Evolutionary conservation across 2,329 filamentous ascomycete species (phyloP), one percentile per base, ranked within the genome.

Genomic region (Exophiala xenobiotica): DNA sequence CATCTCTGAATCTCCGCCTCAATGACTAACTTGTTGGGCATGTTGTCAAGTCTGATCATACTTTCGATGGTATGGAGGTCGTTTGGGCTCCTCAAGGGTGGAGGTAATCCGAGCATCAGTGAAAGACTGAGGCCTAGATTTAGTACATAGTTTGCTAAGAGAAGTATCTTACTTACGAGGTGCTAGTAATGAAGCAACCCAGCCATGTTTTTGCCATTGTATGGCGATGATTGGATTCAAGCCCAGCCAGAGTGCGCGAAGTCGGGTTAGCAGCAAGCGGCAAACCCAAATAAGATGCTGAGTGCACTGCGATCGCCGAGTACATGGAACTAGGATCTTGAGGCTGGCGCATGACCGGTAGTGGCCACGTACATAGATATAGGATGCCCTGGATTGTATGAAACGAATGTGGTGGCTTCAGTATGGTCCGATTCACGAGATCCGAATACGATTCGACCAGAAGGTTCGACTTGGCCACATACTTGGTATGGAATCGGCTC

Each of bases 251-350:
- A 6, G 40, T 19, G 12, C 20, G 31, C 7, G 40, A 43, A 4
- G 14, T 27, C 4, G 40, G 18, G 4, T 22, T 16, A 3, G 23
- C 27, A 24, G 47, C 9, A 31, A 39, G 47, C 2, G 39, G 40
- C 12, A 50, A 29, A 16, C 47, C 40, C 11, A 50, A 29, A 8
- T 37, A 37, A 14, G 35, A 27, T n/a, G 47, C 41, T 9, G 40
- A 39, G 12, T 50, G 47, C 23, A 50, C 31, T 19, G 47, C 40
- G 8, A 45, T 50, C 12, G 22, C 7, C 5, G 39, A 37, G 23
- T 44, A 50, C 47, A 50, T 39, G 12, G 42, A 29, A 19, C 47
- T 50, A 19, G 47, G 47, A 38, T 50, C 47, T 16, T 50, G 38
- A 6, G 31, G 40, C 40, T 50, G 47, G 33, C 33, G 35, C 47